phyloP scores from a whole-genome alignment of 1,284 basidiomycete genomes.

The Ustilago shanxiensis region DNA sequence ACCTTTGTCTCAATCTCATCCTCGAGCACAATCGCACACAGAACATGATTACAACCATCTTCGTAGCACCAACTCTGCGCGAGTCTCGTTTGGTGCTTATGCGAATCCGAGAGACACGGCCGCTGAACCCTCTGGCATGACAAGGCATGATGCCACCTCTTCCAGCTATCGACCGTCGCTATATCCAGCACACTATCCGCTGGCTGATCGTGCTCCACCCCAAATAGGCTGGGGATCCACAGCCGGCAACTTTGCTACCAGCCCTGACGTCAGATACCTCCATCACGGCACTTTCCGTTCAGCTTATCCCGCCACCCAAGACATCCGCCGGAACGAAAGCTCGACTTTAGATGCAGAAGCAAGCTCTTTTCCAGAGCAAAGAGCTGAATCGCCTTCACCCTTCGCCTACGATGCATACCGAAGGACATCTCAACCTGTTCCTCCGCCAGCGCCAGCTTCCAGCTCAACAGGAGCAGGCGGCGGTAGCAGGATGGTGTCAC shows the following conservation, averaged over 20 bases:
- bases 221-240: conserved; percentile 14
- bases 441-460: not conserved
- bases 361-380: not conserved
- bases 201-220: conserved; percentile 10
- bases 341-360: not conserved
- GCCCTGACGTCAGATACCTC: conserved; percentile 2
- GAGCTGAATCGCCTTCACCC: conserved; percentile 39
- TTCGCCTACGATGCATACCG: conserved; percentile 44
- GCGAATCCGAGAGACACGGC: not conserved
- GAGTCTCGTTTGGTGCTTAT: not conserved
- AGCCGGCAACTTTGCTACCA: conserved; percentile 1
- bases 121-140: conserved; percentile 11
- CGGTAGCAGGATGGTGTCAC: not conserved
- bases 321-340: conserved; percentile 5
- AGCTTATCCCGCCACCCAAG: conserved; percentile 3
- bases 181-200: not conserved
- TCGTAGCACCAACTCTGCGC: not conserved
- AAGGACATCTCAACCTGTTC: conserved; percentile 15
- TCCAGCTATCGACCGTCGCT: not conserved
- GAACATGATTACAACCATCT: conserved; percentile 7
- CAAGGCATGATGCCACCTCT: not conserved
- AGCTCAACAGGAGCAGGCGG: not conserved
- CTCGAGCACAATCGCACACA: not conserved
- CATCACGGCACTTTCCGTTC: conserved; percentile 1
- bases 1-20: not conserved